A percentile compares a stretch with the other conserved stretches of the same genome.
Evolutionary conservation across 1,284 basidiomycete species (phyloP).

Genomic region (Porodaedalea pini): DNA sequence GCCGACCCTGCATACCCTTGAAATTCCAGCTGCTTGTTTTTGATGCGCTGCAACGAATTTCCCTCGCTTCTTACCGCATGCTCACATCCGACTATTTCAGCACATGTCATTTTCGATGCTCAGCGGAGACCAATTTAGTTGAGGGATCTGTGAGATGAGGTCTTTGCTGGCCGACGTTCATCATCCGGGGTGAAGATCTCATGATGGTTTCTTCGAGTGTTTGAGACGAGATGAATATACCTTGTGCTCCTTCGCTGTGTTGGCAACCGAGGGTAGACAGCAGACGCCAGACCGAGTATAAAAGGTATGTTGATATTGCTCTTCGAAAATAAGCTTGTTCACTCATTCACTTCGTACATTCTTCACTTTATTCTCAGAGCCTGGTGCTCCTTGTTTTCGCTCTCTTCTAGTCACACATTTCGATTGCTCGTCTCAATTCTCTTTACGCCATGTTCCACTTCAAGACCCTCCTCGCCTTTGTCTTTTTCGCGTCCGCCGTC

Average conservation of each 20-base stretch:
- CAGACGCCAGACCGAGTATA: neutral
- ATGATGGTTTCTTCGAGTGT: constrained; percentile 1
- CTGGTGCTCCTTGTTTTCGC: constrained; percentile 8
- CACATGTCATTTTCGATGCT: too few species aligned
- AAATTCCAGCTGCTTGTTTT: neutral
- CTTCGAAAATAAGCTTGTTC: neutral
- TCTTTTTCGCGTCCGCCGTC: constrained; percentile 15
- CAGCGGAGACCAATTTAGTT: neutral
- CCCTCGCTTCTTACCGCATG: neutral
- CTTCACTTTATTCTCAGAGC: constrained; percentile 1
- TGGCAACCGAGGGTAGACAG: neutral
- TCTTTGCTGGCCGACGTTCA: neutral
- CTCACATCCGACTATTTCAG: too few species aligned
- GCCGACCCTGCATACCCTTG: neutral
- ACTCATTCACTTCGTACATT: neutral
- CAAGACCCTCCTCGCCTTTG: constrained; percentile 11
- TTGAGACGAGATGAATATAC: neutral
- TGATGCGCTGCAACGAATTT: neutral
- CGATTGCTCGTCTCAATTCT: neutral
- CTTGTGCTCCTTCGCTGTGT: neutral
- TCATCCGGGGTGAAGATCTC: neutral
- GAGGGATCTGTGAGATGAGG: too few species aligned
- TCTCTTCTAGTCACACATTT: neutral
- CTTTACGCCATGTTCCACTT: constrained; percentile 15
- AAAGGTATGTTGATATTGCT: neutral